Evolutionary conservation across 2,329 filamentous ascomycete species (phyloP).

Genomic region (Lizonia empirigonia): DNA sequence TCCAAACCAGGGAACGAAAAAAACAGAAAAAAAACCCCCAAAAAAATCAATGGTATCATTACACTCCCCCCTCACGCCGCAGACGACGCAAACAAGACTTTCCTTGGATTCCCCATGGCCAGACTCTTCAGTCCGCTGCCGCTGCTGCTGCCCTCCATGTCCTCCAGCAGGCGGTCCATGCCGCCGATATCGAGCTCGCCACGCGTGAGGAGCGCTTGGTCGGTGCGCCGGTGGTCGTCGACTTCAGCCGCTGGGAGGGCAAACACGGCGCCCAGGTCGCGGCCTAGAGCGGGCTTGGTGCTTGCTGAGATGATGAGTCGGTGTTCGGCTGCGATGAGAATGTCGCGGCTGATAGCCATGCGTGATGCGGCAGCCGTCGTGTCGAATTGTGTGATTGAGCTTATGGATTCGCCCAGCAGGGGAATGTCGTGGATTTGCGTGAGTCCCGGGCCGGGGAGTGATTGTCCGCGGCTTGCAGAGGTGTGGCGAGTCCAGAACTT

Average conservation of each 20-base stretch:
- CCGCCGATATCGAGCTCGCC: constrained; percentile 56
- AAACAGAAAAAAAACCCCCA: not conserved
- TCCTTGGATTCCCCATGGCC: constrained; percentile 40
- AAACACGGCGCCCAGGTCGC: constrained; percentile 37
- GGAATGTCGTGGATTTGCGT: constrained; percentile 50
- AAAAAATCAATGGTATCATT: constrained; percentile 1
- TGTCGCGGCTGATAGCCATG: constrained; percentile 53
- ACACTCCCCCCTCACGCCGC: constrained; percentile 24
- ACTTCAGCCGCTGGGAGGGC: constrained; percentile 38
- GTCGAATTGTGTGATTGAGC: constrained; percentile 52
- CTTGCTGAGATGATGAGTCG: constrained; percentile 51
- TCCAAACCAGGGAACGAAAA: not conserved
- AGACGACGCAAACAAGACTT: constrained; percentile 45
- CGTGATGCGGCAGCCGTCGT: constrained; percentile 47
- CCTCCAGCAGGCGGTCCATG: constrained; percentile 54
- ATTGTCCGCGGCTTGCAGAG: constrained; percentile 40
- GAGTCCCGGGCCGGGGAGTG: constrained; percentile 50
- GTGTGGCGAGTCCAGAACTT: constrained; percentile 54
- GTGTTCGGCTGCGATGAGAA: constrained; percentile 53
- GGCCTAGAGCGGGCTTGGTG: constrained; percentile 38
- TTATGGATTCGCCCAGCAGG: constrained; percentile 51
- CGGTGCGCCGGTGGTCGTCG: constrained; percentile 38
- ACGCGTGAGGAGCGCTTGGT: constrained; percentile 52
- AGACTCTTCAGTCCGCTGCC: constrained; percentile 26
- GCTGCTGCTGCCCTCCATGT: constrained; percentile 38